Evolutionary conservation across 108 stramenopile genomes (phyloP).

Genomic region (Schizochytrium sp.): DNA sequence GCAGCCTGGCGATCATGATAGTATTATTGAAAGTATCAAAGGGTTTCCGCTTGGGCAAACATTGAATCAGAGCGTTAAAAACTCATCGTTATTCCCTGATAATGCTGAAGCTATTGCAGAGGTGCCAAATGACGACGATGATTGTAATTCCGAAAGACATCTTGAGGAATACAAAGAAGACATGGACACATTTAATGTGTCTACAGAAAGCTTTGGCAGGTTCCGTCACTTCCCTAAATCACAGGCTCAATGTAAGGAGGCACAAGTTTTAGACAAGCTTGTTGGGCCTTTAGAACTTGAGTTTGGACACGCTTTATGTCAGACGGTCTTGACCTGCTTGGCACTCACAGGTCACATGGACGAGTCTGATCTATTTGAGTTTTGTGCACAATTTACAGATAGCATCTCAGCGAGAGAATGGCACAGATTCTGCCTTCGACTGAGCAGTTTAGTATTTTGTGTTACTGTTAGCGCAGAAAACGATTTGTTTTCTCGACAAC

Average conservation of each 20-base stretch:
- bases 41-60: no score
- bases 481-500: neutral
- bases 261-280: neutral
- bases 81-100: no score
- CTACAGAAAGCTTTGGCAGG: no score
- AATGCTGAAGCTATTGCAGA: no score
- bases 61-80: no score
- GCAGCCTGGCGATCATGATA: no score
- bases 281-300: neutral
- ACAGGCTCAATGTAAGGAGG: neutral
- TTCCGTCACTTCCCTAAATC: neutral
- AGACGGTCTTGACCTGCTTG: neutral
- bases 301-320: neutral
- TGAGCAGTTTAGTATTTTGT: neutral
- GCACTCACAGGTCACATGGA: slow-evolving; percentile 8
- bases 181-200: no score
- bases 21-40: no score
- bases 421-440: neutral
- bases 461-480: neutral
- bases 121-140: neutral
- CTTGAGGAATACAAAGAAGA: neutral
- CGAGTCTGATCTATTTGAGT: slow-evolving; percentile 24
- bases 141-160: neutral
- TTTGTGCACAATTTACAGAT: neutral
- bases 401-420: neutral